Evolutionary conservation across 2,329 filamentous ascomycete species (phyloP).

Genomic region (Nectriaceae sp.): DNA sequence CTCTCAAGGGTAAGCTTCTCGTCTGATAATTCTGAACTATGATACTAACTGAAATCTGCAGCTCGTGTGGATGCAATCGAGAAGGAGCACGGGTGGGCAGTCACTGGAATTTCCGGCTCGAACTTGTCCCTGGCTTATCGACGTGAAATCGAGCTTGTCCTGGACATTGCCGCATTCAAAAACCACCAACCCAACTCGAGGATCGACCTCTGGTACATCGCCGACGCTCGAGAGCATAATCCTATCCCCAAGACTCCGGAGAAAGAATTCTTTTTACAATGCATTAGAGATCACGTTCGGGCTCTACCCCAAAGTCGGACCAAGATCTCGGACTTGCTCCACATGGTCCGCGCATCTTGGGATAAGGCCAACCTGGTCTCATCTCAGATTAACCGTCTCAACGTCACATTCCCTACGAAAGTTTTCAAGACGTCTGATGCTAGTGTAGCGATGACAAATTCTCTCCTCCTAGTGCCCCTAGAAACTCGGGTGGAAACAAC

Average conservation of each 20-base stretch:
- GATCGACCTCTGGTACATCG: constrained; percentile 73
- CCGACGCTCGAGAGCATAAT: constrained; percentile 54
- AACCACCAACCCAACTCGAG: constrained; percentile 47
- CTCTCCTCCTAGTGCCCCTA: constrained; percentile 63
- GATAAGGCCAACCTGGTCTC: constrained; percentile 61
- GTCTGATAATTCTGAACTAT: neutral
- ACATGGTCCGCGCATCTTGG: constrained; percentile 65
- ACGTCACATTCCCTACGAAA: constrained; percentile 64
- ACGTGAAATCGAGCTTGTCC: constrained; percentile 71
- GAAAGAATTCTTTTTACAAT: constrained; percentile 74
- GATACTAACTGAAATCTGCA: constrained; percentile 45
- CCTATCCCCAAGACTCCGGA: constrained; percentile 61
- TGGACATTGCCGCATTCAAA: constrained; percentile 66
- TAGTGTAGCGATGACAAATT: constrained; percentile 61
- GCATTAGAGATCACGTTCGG: constrained; percentile 68
- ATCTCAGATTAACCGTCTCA: constrained; percentile 62
- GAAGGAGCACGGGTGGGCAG: constrained; percentile 68
- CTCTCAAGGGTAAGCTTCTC: constrained; percentile 65
- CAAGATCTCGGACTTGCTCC: constrained; percentile 58
- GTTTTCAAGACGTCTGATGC: constrained; percentile 66
- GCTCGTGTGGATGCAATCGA: constrained; percentile 68
- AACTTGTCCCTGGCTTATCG: constrained; percentile 74
- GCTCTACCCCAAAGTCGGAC: constrained; percentile 60
- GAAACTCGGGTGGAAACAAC: constrained; percentile 68
- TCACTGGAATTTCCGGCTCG: constrained; percentile 63